Conservation (phyloP, 2,329 filamentous ascomycete genomes). For the Ramichloridium luteum region DNA sequence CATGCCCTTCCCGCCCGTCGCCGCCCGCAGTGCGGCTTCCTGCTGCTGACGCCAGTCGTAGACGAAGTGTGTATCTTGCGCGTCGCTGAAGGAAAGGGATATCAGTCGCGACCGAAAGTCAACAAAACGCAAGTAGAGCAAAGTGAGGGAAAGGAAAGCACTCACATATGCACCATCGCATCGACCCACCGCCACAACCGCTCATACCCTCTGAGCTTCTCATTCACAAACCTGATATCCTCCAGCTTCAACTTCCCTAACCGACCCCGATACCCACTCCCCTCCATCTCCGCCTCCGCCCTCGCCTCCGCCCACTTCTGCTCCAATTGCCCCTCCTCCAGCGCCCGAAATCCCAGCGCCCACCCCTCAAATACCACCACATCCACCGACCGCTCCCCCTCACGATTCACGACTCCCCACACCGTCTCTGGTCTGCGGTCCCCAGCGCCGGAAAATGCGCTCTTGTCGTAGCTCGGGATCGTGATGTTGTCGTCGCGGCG, state of each 20-base stretch:
- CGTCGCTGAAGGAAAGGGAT: conserved; percentile 38
- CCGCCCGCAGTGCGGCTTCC: conserved; percentile 55
- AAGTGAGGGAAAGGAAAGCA: conserved; percentile 6
- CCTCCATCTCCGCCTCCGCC: conserved; percentile 39
- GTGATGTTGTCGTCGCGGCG: conserved; percentile 38
- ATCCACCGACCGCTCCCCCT: conserved; percentile 35
- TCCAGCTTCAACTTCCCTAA: conserved; percentile 43
- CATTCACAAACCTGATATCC: conserved; percentile 48
- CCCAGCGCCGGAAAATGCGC: conserved; percentile 60
- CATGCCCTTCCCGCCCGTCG: conserved; percentile 68
- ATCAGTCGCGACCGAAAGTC: conserved; percentile 4
- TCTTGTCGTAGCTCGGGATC: conserved; percentile 77
- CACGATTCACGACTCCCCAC: conserved; percentile 50
- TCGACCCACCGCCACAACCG: conserved; percentile 39
- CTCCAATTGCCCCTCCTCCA: conserved; percentile 43
- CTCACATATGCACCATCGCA: conserved; percentile 52
- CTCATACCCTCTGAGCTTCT: conserved; percentile 46
- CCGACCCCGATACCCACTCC: conserved; percentile 37
- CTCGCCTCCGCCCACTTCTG: conserved; percentile 43
- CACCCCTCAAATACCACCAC: conserved; percentile 81
- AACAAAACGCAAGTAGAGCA: neutral
- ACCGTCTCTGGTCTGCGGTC: conserved; percentile 53
- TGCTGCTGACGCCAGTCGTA: conserved; percentile 78
- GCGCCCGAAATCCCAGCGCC: conserved; percentile 71
- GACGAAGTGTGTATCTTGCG: conserved; percentile 60